Evolutionary conservation across 495 filamentous ascomycete genomes (phyloP), one percentile per base, ranked within the genome.

Genomic region (Neurospora sp.): DNA sequence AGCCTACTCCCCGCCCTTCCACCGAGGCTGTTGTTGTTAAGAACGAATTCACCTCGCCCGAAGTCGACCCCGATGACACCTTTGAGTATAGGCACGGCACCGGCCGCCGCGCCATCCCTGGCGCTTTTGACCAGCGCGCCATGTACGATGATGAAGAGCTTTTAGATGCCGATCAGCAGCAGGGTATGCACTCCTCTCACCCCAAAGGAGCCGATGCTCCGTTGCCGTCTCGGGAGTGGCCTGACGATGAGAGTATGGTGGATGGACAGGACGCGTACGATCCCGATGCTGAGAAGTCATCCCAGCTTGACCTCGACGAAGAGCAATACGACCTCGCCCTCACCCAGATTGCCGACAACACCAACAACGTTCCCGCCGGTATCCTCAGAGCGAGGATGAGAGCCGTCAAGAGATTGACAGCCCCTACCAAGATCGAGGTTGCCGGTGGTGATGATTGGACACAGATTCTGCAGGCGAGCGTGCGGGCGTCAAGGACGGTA

Each of bases 171-270:
- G 77, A 76, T 74, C 79, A 83, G 68, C 88, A 82, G 82, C 87
- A 91, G 87, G 92, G 91, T 94, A 94, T 95, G 93, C 94, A 92
- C 90, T 93, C 89, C 87, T 90, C 91, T 83, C 88, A 91, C 88
- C 92, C 91, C 88, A 91, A 89, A 88, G 92, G 89, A 89, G 92
- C 92, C 81, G 85, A 88, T 83, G 74, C 75, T 88, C 87, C 86
- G 88, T 91, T 81, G 88, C 89, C 72, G 82, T 85, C 81, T 74
- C 87, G 88, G 82, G 87, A 90, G 77, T 85, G 84, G 74, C 74
- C 73, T 71, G 87, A 88, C 80, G 87, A 89, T 82, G 86, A 84
- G 75, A 86, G 85, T 76, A 87, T 90, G 80, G 89, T 89, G 82
- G 87, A 90, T 80, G 91, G 72, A 73, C 75, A 89, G 90, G 91